phyloP scores from a whole-genome alignment of 1,284 basidiomycete species.

The Ceratobasidium sp. region DNA sequence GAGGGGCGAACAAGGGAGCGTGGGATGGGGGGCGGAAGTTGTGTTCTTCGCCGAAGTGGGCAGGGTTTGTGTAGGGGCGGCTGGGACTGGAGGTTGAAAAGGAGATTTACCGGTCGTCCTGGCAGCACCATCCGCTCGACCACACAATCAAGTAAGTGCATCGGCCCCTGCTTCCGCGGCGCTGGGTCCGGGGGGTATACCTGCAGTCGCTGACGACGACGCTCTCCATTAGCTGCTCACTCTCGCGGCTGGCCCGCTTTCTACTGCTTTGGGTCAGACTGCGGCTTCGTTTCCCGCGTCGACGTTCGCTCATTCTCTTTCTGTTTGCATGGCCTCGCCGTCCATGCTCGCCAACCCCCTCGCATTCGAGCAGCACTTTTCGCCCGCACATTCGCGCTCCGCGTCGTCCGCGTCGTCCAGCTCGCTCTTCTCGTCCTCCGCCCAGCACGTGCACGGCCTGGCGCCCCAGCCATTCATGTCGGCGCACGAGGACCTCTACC shows the following conservation, averaged over 20 bases:
- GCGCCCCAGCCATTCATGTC: conserved; percentile 51
- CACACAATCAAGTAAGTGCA: conserved; percentile 7
- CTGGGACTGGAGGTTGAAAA: conserved; percentile 1
- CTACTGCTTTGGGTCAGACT: conserved; percentile 48
- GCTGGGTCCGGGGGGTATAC: not conserved
- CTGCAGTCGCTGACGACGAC: not conserved
- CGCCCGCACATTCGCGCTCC: conserved; percentile 67
- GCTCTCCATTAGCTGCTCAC: not conserved
- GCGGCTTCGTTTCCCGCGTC: conserved; percentile 52
- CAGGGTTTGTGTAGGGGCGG: conserved; percentile 38
- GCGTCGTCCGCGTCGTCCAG: conserved; percentile 75
- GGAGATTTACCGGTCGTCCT: conserved; percentile 10
- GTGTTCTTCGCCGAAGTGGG: conserved; percentile 26
- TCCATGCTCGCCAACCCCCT: conserved; percentile 46
- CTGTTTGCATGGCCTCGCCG: conserved; percentile 47
- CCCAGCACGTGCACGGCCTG: conserved; percentile 66
- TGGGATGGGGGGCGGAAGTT: conserved; percentile 4
- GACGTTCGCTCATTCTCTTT: conserved; percentile 52
- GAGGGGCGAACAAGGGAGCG: conserved; percentile 5
- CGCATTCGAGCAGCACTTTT: conserved; percentile 45
- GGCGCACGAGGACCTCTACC: conserved; percentile 20
- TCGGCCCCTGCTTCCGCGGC: not conserved
- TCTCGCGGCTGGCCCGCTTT: conserved; percentile 50
- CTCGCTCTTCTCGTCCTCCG: conserved; percentile 67
- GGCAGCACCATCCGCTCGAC: conserved; percentile 22